Evolutionary conservation across 2,329 filamentous ascomycete species (phyloP).

Genomic region (Pseudocercospora pini-densiflorae): DNA sequence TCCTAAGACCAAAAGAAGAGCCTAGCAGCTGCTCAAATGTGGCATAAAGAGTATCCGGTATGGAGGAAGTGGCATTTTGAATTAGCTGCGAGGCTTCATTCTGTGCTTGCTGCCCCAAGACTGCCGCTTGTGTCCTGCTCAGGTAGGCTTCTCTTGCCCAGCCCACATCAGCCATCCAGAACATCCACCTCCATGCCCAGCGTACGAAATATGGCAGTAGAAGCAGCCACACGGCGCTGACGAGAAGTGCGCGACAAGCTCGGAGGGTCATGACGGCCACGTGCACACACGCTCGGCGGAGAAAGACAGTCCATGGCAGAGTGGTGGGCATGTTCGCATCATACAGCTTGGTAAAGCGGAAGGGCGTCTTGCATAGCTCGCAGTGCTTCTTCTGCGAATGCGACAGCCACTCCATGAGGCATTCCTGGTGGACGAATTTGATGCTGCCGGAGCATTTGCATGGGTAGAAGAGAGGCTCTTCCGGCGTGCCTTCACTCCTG

Average conservation of each 20-base stretch:
- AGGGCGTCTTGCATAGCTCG: conserved; percentile 98
- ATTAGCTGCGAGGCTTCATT: conserved; percentile 9
- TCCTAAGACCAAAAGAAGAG: conserved; percentile 14
- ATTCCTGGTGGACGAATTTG: conserved; percentile 97
- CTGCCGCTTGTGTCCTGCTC: conserved; percentile 25
- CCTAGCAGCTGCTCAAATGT: conserved; percentile 19
- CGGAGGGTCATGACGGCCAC: conserved; percentile 49
- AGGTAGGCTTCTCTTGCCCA: conserved; percentile 55
- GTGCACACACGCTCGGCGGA: conserved; percentile 77
- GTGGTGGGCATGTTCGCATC: conserved; percentile 88
- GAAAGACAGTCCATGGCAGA: conserved; percentile 79
- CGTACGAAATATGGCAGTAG: conserved; percentile 90
- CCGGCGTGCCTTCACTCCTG: conserved; percentile 78
- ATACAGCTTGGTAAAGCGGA: conserved; percentile 98
- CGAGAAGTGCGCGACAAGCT: conserved; percentile 68
- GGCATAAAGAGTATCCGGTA: conserved; percentile 16
- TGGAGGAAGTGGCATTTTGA: conserved; percentile 12
- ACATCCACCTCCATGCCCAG: conserved; percentile 88
- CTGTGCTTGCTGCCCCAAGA: conserved; percentile 16
- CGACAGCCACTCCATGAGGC: conserved; percentile 97
- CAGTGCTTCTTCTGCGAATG: conserved; percentile 99
- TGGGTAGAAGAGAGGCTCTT: conserved; percentile 92
- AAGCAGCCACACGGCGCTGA: conserved; percentile 84
- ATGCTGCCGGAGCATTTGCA: conserved; percentile 99
- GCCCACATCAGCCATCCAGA: conserved; percentile 88